These are phyloP conservation scores for Suillus luteus DNA, from an alignment of 768 basidiomycete genomes.

Conservation along the genomic window DNA sequence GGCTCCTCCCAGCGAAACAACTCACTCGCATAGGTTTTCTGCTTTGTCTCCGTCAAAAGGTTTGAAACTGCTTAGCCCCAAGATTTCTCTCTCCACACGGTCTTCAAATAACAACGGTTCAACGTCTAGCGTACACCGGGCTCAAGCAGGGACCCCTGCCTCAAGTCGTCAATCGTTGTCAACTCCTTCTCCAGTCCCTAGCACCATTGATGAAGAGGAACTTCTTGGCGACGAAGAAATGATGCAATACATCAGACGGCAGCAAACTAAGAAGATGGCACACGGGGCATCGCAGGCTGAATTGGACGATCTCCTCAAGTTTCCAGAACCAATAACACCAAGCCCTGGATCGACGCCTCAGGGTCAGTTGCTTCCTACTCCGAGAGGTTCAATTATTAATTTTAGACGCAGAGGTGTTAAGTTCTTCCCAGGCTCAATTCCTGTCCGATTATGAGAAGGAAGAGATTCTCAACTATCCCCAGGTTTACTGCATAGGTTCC, in stretches of 20 bases:
- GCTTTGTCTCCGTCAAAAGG: conserved; percentile 85
- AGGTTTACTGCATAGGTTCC: conserved; percentile 81
- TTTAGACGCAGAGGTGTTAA: conserved; percentile 55
- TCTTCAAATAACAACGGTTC: conserved; percentile 47
- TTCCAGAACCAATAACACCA: conserved; percentile 88
- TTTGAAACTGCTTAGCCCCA: conserved; percentile 78
- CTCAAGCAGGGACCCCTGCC: conserved; percentile 62
- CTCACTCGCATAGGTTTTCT: conserved; percentile 63
- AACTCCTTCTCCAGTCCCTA: conserved; percentile 83
- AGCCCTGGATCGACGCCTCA: conserved; percentile 63
- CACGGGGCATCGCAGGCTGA: conserved; percentile 84
- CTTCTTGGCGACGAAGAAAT: conserved; percentile 94
- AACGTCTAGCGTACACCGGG: conserved; percentile 46
- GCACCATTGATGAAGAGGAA: conserved; percentile 83
- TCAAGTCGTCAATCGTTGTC: conserved; percentile 76
- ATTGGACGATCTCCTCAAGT: conserved; percentile 83
- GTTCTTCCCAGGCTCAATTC: conserved; percentile 63
- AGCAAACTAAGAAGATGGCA: conserved; percentile 86
- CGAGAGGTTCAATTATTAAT: conserved; percentile 14
- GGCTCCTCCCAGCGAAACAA: conserved; percentile 41
- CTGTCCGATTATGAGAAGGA: conserved; percentile 88
- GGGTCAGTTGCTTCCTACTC: conserved; percentile 48
- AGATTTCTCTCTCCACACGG: conserved; percentile 63
- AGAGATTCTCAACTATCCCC: conserved; percentile 86
- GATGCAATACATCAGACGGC: conserved; percentile 88